Evolutionary conservation across 306 rosid genomes (phyloP), one percentile per base, ranked within the genome.

Genomic region (Urtica urens): DNA sequence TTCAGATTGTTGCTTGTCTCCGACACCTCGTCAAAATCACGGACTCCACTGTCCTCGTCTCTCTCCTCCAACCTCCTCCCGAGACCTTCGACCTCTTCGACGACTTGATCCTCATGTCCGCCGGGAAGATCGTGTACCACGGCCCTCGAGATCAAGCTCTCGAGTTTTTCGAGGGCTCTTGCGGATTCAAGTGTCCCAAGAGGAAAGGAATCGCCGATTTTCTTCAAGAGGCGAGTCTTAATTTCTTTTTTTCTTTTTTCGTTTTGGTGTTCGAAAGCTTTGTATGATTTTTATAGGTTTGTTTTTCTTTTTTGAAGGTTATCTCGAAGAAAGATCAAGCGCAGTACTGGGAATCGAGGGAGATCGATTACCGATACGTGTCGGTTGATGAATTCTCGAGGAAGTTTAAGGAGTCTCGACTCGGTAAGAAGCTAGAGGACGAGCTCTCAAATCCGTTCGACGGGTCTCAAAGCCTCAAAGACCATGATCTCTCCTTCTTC

Each of bases 31-130:
- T 43, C 31, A 72, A 60, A 16, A 48, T 69, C 14, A 60, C 70
- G 8, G 69, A 74, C 38, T 52, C 53, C 23, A 72, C 78, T 0
- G 24, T 57, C 12, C 49, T 76, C 8, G 54, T 68, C 27, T 76
- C 83, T 2, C 82, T 76, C 55, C 76, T 76, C 27, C 82, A 76
- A 53, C 82, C 78, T 15, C 61, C 82, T 29, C 78, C 82, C 0
- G 78, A 76, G 45, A 54, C 65, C 19, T 72, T 72, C 34, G 72
- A 72, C 4, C 75, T 68, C 46, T 76, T 76, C 23, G 78, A 76
- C 51, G 82, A 72, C 38, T 28, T 76, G 3, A 68, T 76, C 27
- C 23, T 72, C 23, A 68, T 76, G 70, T 28, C 71, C 0, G 58
- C 64, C 40, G 78, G 75, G 23, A 68, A 58, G 56, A 39, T 68